phyloP scores from a whole-genome alignment of 805 yeast species.

The Metschnikowia aberdeeniae region DNA sequence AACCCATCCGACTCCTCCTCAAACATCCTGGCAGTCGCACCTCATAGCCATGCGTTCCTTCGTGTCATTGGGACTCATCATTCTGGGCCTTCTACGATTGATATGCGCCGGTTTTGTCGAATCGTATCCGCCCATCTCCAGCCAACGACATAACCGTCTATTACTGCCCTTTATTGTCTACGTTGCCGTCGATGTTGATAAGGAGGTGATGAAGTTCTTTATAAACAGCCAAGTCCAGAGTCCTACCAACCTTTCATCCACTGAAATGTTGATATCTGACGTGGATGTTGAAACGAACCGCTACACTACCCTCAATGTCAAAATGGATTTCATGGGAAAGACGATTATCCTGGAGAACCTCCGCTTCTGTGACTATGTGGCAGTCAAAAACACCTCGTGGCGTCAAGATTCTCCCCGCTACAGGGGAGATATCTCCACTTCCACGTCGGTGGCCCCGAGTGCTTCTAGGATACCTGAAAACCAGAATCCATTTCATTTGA shows the following conservation, averaged over 20 bases:
- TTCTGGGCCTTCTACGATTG: conserved; percentile 9
- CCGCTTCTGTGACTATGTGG: conserved; percentile 41
- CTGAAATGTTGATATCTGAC: conserved; percentile 32
- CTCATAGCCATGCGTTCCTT: neutral
- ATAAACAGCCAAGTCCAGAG: conserved; percentile 29
- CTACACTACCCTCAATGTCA: conserved; percentile 47
- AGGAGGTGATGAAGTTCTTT: conserved; percentile 29
- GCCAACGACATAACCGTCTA: neutral
- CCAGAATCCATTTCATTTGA: conserved; percentile 3
- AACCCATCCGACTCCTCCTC: too few species aligned
- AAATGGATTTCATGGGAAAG: conserved; percentile 42
- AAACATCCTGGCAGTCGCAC: neutral
- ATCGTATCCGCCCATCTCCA: conserved; percentile 16
- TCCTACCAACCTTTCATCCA: conserved; percentile 2
- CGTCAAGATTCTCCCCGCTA: conserved; percentile 27
- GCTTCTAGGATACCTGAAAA: conserved; percentile 5
- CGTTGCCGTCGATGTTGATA: conserved; percentile 32
- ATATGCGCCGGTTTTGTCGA: conserved; percentile 23
- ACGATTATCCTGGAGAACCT: conserved; percentile 35
- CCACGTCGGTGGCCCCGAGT: neutral
- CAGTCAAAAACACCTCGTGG: conserved; percentile 34
- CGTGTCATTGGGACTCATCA: conserved; percentile 5
- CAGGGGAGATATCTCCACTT: neutral
- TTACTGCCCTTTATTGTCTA: conserved; percentile 27
- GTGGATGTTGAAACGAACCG: conserved; percentile 43